phyloP scores from a whole-genome alignment of 257 asterid species.

The Ligustrum vulgare region DNA sequence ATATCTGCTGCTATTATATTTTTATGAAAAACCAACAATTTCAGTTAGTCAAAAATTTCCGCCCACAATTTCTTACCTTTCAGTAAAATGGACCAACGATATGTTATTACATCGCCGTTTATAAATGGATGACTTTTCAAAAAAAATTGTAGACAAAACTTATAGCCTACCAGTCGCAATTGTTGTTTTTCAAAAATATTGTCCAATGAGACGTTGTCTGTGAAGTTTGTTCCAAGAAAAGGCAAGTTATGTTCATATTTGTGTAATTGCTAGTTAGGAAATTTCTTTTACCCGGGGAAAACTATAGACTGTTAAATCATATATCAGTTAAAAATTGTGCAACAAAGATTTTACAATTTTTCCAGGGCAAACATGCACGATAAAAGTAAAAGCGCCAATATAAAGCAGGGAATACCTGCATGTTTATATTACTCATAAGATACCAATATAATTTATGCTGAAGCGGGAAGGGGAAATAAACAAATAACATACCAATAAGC shows the following conservation, averaged over 20 bases:
- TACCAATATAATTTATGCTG: not conserved
- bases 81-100: too few relatives aligned
- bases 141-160: too few relatives aligned
- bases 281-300: not conserved
- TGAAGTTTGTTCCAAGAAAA: not conserved
- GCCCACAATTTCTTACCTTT: too few relatives aligned
- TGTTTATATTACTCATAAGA: not conserved
- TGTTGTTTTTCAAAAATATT: too few relatives aligned
- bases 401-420: not conserved
- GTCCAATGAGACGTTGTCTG: too few relatives aligned
- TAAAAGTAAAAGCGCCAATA: not conserved
- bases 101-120: too few relatives aligned
- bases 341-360: not conserved
- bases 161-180: too few relatives aligned
- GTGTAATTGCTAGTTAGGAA: not conserved
- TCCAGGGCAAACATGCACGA: not conserved
- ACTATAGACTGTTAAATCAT: not conserved
- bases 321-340: not conserved
- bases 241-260: not conserved
- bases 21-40: too few relatives aligned
- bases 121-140: too few relatives aligned
- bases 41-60: too few relatives aligned
- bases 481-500: constrained; percentile 64
- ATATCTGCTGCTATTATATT: too few relatives aligned
- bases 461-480: constrained; percentile 4